Base-by-base conservation (phyloP, 2,329 filamentous ascomycete species). In the Aspergillus bombycis region DNA sequence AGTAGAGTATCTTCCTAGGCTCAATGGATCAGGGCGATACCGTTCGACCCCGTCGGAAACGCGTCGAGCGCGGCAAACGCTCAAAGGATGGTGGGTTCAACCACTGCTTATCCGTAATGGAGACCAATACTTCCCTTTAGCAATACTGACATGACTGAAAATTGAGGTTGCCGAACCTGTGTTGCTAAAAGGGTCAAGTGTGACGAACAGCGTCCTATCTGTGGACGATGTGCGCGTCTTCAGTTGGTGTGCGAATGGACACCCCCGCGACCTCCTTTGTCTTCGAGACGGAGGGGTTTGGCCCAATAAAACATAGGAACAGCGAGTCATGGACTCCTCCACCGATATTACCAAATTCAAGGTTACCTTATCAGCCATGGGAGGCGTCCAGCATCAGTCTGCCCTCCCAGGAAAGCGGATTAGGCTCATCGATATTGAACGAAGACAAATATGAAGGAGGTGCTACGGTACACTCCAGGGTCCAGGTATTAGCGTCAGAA, bases 111-210 rank as follows among this genome's bases (percentile, higher is more conserved):
- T 36, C 12, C 7, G 32, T 8, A 14, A 21, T 12, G 50, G 14
- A 26, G n/a, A 21, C 11, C 10, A 14, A 11, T 34, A 34, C 30
- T 11, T 5, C 16, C 16, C 21, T 5, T 8, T 16, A 52, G 48
- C 16, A 11, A 53, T 53, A 34, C 50, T 53, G 50, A 53, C 19
- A n/a, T 10, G 19, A n/a, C 45, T 2, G 4, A 48, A 48, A 16
- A 3, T 0, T 19, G 28, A 65, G 63, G 63, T 26, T 65, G 63
- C 19, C 52, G 50, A 5, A 65, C 61, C 5, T 65, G 63, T 30
- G n/a, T 63, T 21, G 45, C 23, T 28, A 65, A 65, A 26, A 57
- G 54, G 19, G 61, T 65, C 26, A 65, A 65, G 11, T 65, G 63
- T 26, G 63, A 63, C 10, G 63, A 65, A 50, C n/a, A 26, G 21